A percentile compares a stretch with the other conserved stretches of the same genome.
Conservation (phyloP, 2,329 filamentous ascomycete genomes). For the Calonectria honghensis region DNA sequence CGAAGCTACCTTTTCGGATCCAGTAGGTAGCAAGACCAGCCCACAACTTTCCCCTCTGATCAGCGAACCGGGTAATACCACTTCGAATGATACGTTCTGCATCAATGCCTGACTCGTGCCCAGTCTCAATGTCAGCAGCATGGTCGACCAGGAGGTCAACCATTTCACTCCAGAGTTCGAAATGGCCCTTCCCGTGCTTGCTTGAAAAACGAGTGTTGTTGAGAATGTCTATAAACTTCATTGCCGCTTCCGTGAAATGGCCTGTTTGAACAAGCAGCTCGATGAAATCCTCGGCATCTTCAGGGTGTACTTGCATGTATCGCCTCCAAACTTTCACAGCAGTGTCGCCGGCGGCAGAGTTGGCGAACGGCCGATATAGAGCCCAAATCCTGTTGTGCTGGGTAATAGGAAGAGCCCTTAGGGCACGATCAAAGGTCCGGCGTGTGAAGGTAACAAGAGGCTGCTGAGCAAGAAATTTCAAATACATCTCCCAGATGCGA, state of each 20-base stretch:
- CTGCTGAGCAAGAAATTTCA: slow-evolving; percentile 91
- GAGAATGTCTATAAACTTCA: slow-evolving; percentile 92
- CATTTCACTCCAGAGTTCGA: slow-evolving; percentile 98
- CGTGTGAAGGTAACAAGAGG: slow-evolving; percentile 92
- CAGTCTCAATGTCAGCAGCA: slow-evolving; percentile 88
- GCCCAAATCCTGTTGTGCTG: slow-evolving; percentile 98
- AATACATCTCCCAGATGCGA: slow-evolving; percentile 97
- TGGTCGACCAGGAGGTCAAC: slow-evolving; percentile 94
- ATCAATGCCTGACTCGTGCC: slow-evolving; percentile 87
- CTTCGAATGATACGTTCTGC: slow-evolving; percentile 95
- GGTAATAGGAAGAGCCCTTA: slow-evolving; percentile 92
- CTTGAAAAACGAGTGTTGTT: slow-evolving; percentile 94
- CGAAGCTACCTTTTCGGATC: slow-evolving; percentile 94
- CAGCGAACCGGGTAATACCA: slow-evolving; percentile 91
- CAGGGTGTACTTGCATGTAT: slow-evolving; percentile 98
- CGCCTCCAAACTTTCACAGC: slow-evolving; percentile 95
- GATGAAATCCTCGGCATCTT: slow-evolving; percentile 96
- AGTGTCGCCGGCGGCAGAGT: slow-evolving; percentile 91
- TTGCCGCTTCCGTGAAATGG: slow-evolving; percentile 92
- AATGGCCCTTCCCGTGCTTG: slow-evolving; percentile 95
- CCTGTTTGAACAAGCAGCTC: slow-evolving; percentile 88
- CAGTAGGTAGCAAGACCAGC: slow-evolving; percentile 96
- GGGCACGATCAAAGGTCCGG: slow-evolving; percentile 91
- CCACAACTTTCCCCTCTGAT: slow-evolving; percentile 97
- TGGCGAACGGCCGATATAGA: slow-evolving; percentile 92